These are phyloP conservation scores for Boletus reticulatus DNA, from an alignment of 768 basidiomycete species.

Conservation along the genomic window DNA sequence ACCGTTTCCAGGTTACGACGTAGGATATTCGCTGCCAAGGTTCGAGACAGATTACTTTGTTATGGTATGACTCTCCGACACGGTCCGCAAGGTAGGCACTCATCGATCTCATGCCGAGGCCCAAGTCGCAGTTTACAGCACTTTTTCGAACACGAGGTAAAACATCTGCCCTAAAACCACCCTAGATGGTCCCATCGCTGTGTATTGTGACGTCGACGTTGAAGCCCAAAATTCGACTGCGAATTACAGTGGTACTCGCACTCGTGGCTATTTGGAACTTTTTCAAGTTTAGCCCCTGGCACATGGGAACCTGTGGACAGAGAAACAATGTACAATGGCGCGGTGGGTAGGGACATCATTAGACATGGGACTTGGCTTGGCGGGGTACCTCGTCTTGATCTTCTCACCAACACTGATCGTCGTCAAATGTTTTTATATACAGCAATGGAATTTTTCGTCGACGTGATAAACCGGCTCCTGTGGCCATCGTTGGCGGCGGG, in stretches of 20 bases:
- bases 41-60: too few species aligned
- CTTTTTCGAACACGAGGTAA: too few species aligned
- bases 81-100: too few species aligned
- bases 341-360: slow-evolving; percentile 69
- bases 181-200: slow-evolving; percentile 28
- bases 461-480: slow-evolving; percentile 46
- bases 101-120: too few species aligned
- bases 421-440: not conserved
- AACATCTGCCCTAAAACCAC: too few species aligned
- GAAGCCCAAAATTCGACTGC: slow-evolving; percentile 71
- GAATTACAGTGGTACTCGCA: slow-evolving; percentile 73
- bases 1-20: too few species aligned
- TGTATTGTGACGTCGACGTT: slow-evolving; percentile 82
- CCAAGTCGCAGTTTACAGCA: too few species aligned
- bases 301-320: slow-evolving; percentile 90
- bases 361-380: slow-evolving; percentile 93
- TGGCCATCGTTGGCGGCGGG: slow-evolving; percentile 52
- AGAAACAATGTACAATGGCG: slow-evolving; percentile 64
- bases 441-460: slow-evolving; percentile 68
- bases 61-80: too few species aligned
- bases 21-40: too few species aligned
- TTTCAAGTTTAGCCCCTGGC: slow-evolving; percentile 74
- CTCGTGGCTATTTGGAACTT: slow-evolving; percentile 79
- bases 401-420: not conserved
- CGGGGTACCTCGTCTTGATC: slow-evolving; percentile 27